These are phyloP conservation scores for Podospora australis DNA, from an alignment of 495 filamentous ascomycete species.

Conservation along the genomic window DNA sequence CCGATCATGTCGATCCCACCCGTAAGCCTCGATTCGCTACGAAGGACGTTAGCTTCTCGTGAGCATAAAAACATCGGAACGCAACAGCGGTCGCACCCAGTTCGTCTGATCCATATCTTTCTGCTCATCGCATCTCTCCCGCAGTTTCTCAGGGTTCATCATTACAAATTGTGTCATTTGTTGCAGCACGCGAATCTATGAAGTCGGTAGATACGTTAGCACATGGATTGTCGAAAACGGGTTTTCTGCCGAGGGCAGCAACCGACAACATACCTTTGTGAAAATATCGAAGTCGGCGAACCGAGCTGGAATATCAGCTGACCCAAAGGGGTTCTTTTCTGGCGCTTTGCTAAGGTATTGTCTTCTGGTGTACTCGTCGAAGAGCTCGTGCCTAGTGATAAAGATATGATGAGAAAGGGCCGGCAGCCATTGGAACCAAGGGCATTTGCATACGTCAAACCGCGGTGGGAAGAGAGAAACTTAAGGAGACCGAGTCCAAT, in stretches of 20 bases:
- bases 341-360: conserved; percentile 84
- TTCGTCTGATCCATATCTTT: conserved; percentile 71
- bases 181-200: conserved; percentile 72
- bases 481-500: conserved; percentile 88
- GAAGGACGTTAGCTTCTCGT: conserved; percentile 17
- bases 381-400: conserved; percentile 65
- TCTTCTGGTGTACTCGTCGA: conserved; percentile 88
- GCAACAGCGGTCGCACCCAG: conserved; percentile 59
- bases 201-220: not conserved
- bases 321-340: conserved; percentile 76
- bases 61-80: not conserved
- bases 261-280: conserved; percentile 54
- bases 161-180: conserved; percentile 90
- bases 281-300: conserved; percentile 81
- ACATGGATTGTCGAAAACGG: not conserved
- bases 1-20: conserved; percentile 78
- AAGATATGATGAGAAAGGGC: conserved; percentile 10
- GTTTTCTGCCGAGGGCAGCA: not conserved
- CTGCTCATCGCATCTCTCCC: conserved; percentile 79
- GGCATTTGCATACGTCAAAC: conserved; percentile 70
- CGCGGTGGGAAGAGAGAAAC: conserved; percentile 88
- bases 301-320: conserved; percentile 61
- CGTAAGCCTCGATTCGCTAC: conserved; percentile 86
- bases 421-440: conserved; percentile 1
- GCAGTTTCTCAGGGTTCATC: conserved; percentile 73